Evolutionary conservation across 768 basidiomycete species (phyloP).

Genomic region (Boletellus sp.): DNA sequence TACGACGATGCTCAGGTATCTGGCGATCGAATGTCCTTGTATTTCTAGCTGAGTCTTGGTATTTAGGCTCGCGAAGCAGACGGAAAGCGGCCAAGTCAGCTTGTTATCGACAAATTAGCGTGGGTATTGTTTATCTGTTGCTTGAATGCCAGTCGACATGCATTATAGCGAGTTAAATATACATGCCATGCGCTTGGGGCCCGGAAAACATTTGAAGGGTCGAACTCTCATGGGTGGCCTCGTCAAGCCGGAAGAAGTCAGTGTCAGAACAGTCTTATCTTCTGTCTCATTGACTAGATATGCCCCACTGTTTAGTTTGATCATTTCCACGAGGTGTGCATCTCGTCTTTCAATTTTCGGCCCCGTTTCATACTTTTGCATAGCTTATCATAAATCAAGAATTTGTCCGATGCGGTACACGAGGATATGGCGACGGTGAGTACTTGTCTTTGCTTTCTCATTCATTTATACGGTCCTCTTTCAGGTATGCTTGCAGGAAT

Average conservation of each 20-base stretch:
- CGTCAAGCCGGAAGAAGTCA: conserved; percentile 70
- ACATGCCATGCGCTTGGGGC: conserved; percentile 90
- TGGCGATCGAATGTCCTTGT: conserved; percentile 2
- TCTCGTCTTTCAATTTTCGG: neutral
- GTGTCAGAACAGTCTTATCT: conserved; percentile 9
- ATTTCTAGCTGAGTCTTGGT: conserved; percentile 12
- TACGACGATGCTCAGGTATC: conserved; percentile 37
- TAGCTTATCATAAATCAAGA: conserved; percentile 66
- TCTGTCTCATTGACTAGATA: conserved; percentile 1
- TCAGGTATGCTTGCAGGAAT: conserved; percentile 50
- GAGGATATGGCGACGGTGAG: conserved; percentile 67
- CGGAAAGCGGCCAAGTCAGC: conserved; percentile 81
- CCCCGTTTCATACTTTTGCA: neutral
- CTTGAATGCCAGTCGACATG: neutral
- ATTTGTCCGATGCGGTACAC: conserved; percentile 46
- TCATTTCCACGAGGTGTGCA: conserved; percentile 68
- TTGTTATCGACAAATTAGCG: conserved; percentile 82
- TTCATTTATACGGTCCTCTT: neutral
- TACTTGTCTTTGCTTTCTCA: neutral
- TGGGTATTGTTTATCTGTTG: conserved; percentile 26
- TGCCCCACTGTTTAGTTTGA: conserved; percentile 45
- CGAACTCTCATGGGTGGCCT: conserved; percentile 68
- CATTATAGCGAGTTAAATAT: conserved; percentile 56
- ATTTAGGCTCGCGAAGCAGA: conserved; percentile 70
- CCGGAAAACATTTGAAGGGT: conserved; percentile 81